These are phyloP conservation scores for Salix brachista DNA, from an alignment of 345 rosid species.

Conservation along the genomic window DNA sequence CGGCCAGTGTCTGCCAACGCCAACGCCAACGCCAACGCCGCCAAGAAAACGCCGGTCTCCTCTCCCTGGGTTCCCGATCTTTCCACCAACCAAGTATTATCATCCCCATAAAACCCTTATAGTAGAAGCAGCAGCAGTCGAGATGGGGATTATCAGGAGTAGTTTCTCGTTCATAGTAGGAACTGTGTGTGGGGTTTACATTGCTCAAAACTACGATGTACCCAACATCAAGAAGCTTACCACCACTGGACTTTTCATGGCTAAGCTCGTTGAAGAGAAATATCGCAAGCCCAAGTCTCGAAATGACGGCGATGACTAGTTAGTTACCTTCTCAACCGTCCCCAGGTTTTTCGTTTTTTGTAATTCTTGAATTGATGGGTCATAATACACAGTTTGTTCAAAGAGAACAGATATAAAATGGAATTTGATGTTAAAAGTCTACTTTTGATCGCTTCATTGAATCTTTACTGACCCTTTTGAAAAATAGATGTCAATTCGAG, in stretches of 20 bases:
- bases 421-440: too few species aligned
- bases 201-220: slow-evolving; percentile 84
- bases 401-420: background rate
- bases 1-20: too few species aligned
- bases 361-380: background rate
- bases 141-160: slow-evolving; percentile 72
- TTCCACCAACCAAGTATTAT: too few species aligned
- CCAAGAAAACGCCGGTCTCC: too few species aligned
- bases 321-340: background rate
- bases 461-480: too few species aligned
- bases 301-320: slow-evolving; percentile 21
- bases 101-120: too few species aligned
- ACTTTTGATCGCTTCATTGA: too few species aligned
- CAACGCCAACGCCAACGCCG: too few species aligned
- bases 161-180: slow-evolving; percentile 60
- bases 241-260: slow-evolving; percentile 43
- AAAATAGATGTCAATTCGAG: too few species aligned
- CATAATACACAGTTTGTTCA: background rate
- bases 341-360: background rate
- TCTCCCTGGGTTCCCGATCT: too few species aligned
- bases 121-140: too few species aligned
- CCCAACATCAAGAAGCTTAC: slow-evolving; percentile 68
- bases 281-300: slow-evolving; percentile 63
- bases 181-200: slow-evolving; percentile 61
- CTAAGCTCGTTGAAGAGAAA: slow-evolving; percentile 53